Percentiles rank a stretch among this genome's conserved stretches.
Conservation (phyloP, 441 rosid genomes). For the Populus trichocarpa region DNA sequence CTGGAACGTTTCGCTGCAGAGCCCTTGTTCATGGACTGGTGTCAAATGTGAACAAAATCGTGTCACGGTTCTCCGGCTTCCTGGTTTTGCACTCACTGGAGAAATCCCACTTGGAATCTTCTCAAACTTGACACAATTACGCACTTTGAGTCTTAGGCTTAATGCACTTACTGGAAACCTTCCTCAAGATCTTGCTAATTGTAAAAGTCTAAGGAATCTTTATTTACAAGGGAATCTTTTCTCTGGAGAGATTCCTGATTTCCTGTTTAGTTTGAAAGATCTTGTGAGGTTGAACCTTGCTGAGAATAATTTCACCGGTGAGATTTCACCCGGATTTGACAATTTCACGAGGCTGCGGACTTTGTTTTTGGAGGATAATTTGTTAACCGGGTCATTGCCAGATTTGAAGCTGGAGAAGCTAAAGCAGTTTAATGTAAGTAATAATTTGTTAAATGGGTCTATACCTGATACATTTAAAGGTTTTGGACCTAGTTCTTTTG, state of each 20-base stretch:
- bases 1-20: constrained; percentile 52
- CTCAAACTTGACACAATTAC: constrained; percentile 66
- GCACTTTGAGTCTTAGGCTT: constrained; percentile 76
- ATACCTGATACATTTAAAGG: constrained; percentile 46
- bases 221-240: constrained; percentile 76
- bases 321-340: constrained; percentile 48
- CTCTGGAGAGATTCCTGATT: constrained; percentile 75
- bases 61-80: constrained; percentile 67
- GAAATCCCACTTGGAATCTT: constrained; percentile 65
- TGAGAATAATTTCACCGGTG: constrained; percentile 60
- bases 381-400: constrained; percentile 62
- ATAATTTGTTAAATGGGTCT: constrained; percentile 73
- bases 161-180: constrained; percentile 58
- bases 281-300: constrained; percentile 68
- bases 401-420: constrained; percentile 42
- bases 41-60: constrained; percentile 57
- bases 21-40: constrained; percentile 82
- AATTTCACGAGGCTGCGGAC: constrained; percentile 72
- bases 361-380: constrained; percentile 60
- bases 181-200: constrained; percentile 76
- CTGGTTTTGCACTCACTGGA: constrained; percentile 74
- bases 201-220: constrained; percentile 56
- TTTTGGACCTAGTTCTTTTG: constrained; percentile 49
- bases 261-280: constrained; percentile 50
- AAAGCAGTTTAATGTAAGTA: constrained; percentile 78